Evolutionary conservation across 352 stramenopile genomes (phyloP).

Genomic region (Phytophthora pinifolia): DNA sequence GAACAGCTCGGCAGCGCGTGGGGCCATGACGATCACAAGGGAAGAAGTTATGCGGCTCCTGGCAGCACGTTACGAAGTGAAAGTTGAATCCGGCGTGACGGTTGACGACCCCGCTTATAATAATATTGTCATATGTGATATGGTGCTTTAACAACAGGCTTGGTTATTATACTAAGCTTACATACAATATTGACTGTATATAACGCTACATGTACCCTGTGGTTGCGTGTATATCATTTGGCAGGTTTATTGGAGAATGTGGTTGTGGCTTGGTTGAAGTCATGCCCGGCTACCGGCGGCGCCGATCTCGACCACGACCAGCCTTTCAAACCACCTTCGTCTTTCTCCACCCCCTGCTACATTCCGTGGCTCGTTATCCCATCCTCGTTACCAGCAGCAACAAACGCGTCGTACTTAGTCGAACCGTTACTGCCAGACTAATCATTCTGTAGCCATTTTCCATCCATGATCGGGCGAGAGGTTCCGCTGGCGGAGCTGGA

Average conservation of each 20-base stretch:
- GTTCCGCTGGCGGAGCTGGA: slow-evolving; percentile 51
- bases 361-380: not conserved
- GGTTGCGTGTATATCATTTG: not conserved
- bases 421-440: not conserved
- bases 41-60: not conserved
- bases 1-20: slow-evolving; percentile 65
- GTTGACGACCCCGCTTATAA: not conserved
- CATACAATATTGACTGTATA: not conserved
- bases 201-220: not conserved
- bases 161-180: too few species aligned
- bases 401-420: slow-evolving; percentile 12
- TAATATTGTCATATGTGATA: too few species aligned
- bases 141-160: too few species aligned
- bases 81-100: slow-evolving; percentile 27
- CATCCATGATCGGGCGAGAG: slow-evolving; percentile 53
- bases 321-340: slow-evolving; percentile 2
- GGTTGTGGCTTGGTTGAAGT: slow-evolving; percentile 12
- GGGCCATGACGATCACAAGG: slow-evolving; percentile 26
- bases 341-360: too few species aligned
- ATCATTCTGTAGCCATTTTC: not conserved
- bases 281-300: not conserved
- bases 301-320: slow-evolving; percentile 6
- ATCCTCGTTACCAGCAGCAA: not conserved
- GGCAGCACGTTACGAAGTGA: slow-evolving; percentile 25
- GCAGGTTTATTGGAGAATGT: not conserved